phyloP scores from a whole-genome alignment of 148 eudicot genomes.

The Pouteria glomerata region DNA sequence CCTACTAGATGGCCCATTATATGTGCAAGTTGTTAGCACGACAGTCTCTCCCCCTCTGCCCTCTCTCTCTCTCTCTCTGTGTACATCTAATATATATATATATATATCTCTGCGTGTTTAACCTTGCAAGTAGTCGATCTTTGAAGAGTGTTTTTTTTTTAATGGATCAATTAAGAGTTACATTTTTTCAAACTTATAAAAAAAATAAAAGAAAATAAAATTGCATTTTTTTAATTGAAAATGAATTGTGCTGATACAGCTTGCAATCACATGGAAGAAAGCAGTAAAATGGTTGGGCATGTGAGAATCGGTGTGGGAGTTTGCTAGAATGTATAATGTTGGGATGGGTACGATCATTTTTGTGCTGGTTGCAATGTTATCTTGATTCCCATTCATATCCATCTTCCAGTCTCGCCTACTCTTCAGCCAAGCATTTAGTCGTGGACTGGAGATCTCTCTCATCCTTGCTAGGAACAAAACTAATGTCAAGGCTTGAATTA shows the following conservation, averaged over 20 bases:
- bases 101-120: neutral
- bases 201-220: no score
- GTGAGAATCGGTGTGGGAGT: constrained; percentile 89
- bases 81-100: no score
- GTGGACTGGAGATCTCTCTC: constrained; percentile 94
- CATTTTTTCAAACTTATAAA: no score
- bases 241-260: constrained; percentile 35
- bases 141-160: no score
- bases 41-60: neutral
- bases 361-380: constrained; percentile 70
- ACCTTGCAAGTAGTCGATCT: neutral
- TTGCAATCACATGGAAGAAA: constrained; percentile 81
- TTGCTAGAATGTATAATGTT: constrained; percentile 95
- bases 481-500: constrained; percentile 51
- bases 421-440: constrained; percentile 97
- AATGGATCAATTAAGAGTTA: no score
- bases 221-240: neutral
- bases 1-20: constrained; percentile 95
- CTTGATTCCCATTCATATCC: constrained; percentile 97
- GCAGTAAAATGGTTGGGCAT: constrained; percentile 60
- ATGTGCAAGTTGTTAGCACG: constrained; percentile 53
- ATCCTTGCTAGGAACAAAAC: constrained; percentile 99
- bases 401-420: constrained; percentile 97
- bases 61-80: neutral
- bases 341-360: constrained; percentile 94